phyloP scores from a whole-genome alignment of 371 early-diverging fungal species.

The Actinomortierella ambigua region DNA sequence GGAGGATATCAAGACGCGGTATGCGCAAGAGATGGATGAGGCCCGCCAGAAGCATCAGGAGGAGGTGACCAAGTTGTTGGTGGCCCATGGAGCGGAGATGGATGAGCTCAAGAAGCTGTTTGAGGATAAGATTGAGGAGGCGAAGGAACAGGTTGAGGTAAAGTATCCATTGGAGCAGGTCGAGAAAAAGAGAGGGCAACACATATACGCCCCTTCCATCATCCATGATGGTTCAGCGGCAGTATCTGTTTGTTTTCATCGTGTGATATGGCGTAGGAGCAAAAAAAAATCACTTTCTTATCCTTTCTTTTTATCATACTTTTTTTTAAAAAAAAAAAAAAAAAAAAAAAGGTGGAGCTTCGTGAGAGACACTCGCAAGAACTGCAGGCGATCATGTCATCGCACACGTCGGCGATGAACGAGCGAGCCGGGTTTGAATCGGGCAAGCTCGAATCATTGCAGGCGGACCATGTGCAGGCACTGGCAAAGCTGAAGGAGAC shows the following conservation, averaged over 20 bases:
- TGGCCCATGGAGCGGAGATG: slow-evolving; percentile 27
- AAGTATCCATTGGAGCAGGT: neutral
- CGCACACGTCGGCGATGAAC: slow-evolving; percentile 38
- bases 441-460: slow-evolving; percentile 25
- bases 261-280: neutral
- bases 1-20: slow-evolving; percentile 27
- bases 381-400: slow-evolving; percentile 21
- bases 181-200: no score
- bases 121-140: slow-evolving; percentile 37
- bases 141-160: slow-evolving; percentile 42
- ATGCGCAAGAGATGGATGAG: slow-evolving; percentile 36
- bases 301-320: neutral
- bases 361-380: slow-evolving; percentile 41
- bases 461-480: slow-evolving; percentile 21
- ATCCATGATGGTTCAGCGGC: no score
- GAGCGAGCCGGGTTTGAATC: slow-evolving; percentile 44
- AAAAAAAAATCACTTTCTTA: neutral
- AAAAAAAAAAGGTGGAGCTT: slow-evolving; percentile 16
- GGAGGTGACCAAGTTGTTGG: slow-evolving; percentile 23
- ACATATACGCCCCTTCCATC: no score
- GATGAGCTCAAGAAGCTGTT: slow-evolving; percentile 23
- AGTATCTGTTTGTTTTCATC: neutral
- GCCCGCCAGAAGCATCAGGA: slow-evolving; percentile 28
- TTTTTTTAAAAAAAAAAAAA: no score
- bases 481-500: slow-evolving; percentile 27